Percentiles rank a stretch among this genome's conserved stretches.
phyloP scores from a whole-genome alignment of 495 filamentous ascomycete genomes.

The Staphylotrichum longicolle region DNA sequence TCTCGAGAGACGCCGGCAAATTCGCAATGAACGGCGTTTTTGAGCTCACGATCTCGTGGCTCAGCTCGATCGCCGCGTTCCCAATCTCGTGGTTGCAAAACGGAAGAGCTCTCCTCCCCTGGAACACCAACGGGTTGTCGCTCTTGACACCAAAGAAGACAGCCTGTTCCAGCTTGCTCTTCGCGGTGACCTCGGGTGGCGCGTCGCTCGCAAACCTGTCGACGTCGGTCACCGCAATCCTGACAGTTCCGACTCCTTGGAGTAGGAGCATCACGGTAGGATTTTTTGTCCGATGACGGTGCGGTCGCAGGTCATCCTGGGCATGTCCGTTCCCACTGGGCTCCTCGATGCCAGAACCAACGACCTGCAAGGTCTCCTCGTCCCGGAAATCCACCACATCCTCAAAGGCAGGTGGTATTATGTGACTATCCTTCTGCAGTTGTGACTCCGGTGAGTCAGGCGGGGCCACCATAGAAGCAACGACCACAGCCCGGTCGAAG shows the following conservation, averaged over 20 bases:
- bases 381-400: conserved; percentile 80
- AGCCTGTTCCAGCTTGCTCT: conserved; percentile 88
- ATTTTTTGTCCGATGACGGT: conserved; percentile 54
- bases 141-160: conserved; percentile 82
- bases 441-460: conserved; percentile 68
- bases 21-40: conserved; percentile 67
- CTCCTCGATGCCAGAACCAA: conserved; percentile 61
- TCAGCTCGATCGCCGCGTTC: conserved; percentile 72
- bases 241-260: conserved; percentile 74
- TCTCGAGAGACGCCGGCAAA: conserved; percentile 70
- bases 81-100: conserved; percentile 71
- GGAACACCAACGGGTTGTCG: conserved; percentile 78
- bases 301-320: conserved; percentile 43
- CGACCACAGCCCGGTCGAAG: conserved; percentile 69
- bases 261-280: conserved; percentile 71
- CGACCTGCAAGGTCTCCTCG: conserved; percentile 57
- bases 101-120: conserved; percentile 56
- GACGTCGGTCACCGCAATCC: conserved; percentile 59
- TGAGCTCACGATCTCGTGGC: conserved; percentile 77
- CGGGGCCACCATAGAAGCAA: conserved; percentile 63
- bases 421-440: conserved; percentile 60
- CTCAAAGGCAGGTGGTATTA: conserved; percentile 64
- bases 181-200: conserved; percentile 64
- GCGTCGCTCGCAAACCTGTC: conserved; percentile 49
- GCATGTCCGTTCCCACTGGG: conserved; percentile 39